Base-by-base conservation (phyloP, 352 stramenopile species). In the Elongisporangium undulatum region DNA sequence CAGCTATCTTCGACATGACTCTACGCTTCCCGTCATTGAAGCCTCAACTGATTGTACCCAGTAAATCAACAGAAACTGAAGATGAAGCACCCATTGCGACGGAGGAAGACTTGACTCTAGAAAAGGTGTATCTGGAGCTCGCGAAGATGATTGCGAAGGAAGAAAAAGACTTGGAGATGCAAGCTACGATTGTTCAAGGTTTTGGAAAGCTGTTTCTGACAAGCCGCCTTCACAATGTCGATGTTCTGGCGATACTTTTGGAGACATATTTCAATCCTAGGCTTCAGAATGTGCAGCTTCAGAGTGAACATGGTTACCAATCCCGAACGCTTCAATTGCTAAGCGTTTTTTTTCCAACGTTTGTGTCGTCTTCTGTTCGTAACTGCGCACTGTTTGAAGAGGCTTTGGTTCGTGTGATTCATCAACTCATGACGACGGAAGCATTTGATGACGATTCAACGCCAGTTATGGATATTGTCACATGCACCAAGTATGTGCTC, bases 151-250 rank as follows among this genome's bases (percentile, higher is more conserved):
- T 82, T 21, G 63, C 66, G 24, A 69, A 83, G 13, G 72, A 91
- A 20, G 34, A 45, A 45, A 45, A 45, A 45, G 82, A 91, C 51
- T 60, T 90, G 26, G 78, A 90, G 15, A 72, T 88, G 16, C 84
- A 93, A 64, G 82, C 75, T 45, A 85, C 79, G 7, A 80, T 93
- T 38, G 82, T 93, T 9, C 77, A 90, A 64, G 81, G 84, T 9
- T 93, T 93, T 49, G 80, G 77, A 17, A 85, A 88, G 39, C 56
- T 93, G 12, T 90, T 90, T 53, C 69, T 93, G 58, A 65, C 91
- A 58, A 84, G 86, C 34, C 84, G 84, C 19, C 77, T 93, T 16
- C 62, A 79, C n/a, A 82, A 77, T 50, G 69, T 85, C 13, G 69
- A 77, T 1, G 79, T 91, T 13, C 56, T 91, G 15, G 74, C 79